These are phyloP conservation scores for Nannochloropsis oceanica DNA, from an alignment of 108 stramenopile species.

Conservation along the genomic window DNA sequence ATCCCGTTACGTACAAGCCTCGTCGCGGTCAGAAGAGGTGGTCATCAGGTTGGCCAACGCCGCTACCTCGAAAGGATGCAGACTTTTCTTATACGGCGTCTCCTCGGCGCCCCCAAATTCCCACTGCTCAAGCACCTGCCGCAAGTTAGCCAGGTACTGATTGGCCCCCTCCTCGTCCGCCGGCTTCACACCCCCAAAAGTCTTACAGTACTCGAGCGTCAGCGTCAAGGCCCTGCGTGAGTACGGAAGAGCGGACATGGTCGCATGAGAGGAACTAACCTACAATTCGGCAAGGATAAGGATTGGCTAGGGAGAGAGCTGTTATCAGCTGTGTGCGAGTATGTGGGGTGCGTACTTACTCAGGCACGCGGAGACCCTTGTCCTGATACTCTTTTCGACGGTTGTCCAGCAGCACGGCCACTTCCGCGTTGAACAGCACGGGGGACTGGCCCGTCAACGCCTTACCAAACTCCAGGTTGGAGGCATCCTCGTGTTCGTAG, in stretches of 20 bases:
- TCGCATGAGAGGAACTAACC: too few relatives aligned
- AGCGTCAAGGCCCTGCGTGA: background rate
- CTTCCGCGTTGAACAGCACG: background rate
- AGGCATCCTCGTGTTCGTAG: background rate
- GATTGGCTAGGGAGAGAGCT: too few relatives aligned
- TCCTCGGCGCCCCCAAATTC: background rate
- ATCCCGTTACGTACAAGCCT: background rate
- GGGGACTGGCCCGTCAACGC: background rate
- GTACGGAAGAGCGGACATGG: too few relatives aligned
- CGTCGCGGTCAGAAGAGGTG: background rate
- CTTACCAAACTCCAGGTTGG: background rate
- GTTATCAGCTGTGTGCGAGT: too few relatives aligned
- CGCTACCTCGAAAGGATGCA: background rate
- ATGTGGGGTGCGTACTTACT: background rate
- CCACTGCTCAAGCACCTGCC: background rate
- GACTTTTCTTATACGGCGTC: background rate
- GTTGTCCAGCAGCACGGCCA: background rate
- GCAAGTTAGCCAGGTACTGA: background rate
- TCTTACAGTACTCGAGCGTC: background rate
- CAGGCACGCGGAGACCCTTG: background rate
- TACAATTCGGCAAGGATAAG: too few relatives aligned
- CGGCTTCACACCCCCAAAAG: background rate
- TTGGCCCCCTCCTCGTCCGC: background rate
- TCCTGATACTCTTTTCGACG: background rate
- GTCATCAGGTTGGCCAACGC: background rate